Evolutionary conservation across 139 green algal species (phyloP), one percentile per base, ranked within the genome.

Genomic region (Micractinium conductrix): DNA sequence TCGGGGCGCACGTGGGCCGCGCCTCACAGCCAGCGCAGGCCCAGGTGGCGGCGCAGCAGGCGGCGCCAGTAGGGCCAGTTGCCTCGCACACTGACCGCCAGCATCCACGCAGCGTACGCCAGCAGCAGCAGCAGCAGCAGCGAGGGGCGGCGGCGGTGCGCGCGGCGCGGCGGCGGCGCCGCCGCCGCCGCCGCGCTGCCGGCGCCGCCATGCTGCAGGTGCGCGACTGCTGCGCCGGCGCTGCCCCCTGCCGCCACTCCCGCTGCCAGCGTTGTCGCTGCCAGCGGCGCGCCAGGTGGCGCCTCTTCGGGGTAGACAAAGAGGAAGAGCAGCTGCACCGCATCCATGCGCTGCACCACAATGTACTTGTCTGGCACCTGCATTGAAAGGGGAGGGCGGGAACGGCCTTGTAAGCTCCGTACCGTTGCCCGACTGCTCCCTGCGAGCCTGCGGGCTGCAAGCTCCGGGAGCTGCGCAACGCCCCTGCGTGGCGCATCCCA

Each of bases 341-440:
- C 80, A 50, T 85, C 80, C 35, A 45, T 44, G 1, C 68, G 19
- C 28, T 85, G 68, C 16, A 78, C 69, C 0, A 85, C 16, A 4
- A 85, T 68, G 68, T 85, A 85, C 19, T 44, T 62, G 45, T 85
- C 80, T 26, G 80, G 80, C 30, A 75, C 45, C 80, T 85, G 68
- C 74, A 45, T 1, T 44, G 74, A 8, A 21, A 63, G 7, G 44
- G 26, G n/a, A 28, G 30, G 17, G 33, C 68, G 48, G 68, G 37
- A 10, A 38, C n/a, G n/a, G n/a, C n/a, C n/a, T n/a, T n/a, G n/a
- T n/a, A n/a, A n/a, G n/a, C n/a, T n/a, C n/a, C n/a, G n/a, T n/a
- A n/a, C n/a, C n/a, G n/a, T n/a, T n/a, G n/a, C n/a, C n/a, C n/a
- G n/a, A n/a, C n/a, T n/a, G n/a, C n/a, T n/a, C n/a, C n/a, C n/a